Conservation (phyloP, 495 filamentous ascomycete genomes). For the Aspergillus wentii region DNA sequence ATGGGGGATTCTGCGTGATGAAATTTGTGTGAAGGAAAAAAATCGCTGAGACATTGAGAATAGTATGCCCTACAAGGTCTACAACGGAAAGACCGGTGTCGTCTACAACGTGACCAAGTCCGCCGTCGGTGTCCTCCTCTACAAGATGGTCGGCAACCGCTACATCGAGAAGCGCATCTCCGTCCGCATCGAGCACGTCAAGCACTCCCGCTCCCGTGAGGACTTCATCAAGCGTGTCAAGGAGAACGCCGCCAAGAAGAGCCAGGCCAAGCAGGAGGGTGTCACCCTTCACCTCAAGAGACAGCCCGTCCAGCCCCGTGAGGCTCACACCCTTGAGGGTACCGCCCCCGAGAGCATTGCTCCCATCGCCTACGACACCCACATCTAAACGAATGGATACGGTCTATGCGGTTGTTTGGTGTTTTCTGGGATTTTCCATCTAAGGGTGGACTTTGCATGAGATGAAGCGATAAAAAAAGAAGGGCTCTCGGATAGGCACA, state of each 20-base stretch:
- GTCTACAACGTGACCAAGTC: conserved; percentile 98
- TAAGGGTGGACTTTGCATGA: conserved; percentile 37
- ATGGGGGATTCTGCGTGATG: conserved; percentile 8
- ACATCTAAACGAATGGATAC: conserved; percentile 67
- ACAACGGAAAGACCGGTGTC: conserved; percentile 97
- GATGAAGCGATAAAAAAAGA: conserved; percentile 34
- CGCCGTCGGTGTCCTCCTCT: conserved; percentile 93
- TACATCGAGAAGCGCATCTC: conserved; percentile 99
- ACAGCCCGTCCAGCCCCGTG: conserved; percentile 74
- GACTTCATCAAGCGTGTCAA: conserved; percentile 96
- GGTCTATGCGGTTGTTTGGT: conserved; percentile 42
- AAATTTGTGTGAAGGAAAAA: conserved; percentile 12
- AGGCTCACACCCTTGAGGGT: conserved; percentile 71
- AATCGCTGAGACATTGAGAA: conserved; percentile 28
- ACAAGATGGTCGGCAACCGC: conserved; percentile 96
- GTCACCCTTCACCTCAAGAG: conserved; percentile 86
- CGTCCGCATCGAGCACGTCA: conserved; percentile 96
- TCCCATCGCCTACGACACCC: conserved; percentile 94
- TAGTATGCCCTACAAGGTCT: conserved; percentile 98
- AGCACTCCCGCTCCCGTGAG: conserved; percentile 85
- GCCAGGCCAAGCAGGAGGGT: conserved; percentile 85
- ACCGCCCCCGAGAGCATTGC: conserved; percentile 86
- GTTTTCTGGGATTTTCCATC: conserved; percentile 41
- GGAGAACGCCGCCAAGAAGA: conserved; percentile 86
- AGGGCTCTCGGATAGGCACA: conserved; percentile 37